Conservation (phyloP, 1,284 basidiomycete genomes). For the Cutaneotrichosporon curvatum region DNA sequence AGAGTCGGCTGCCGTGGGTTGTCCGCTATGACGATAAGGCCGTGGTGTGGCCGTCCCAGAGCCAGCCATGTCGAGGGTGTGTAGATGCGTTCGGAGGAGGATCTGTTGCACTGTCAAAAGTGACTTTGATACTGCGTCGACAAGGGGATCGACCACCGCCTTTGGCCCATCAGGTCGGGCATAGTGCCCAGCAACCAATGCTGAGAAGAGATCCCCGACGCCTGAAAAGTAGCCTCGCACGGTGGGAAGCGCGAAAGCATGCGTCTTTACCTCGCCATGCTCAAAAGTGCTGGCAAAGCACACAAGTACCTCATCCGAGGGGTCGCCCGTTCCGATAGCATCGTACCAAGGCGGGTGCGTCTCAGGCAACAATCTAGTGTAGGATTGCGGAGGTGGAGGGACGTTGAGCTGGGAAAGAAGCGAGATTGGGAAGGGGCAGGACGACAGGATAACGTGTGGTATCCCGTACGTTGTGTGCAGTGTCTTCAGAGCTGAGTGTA, state of each 20-base stretch:
- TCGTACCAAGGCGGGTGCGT: conserved; percentile 33
- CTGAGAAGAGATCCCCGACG: conserved; percentile 94
- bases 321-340: conserved; percentile 17
- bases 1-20: conserved; percentile 6
- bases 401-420: conserved; percentile 32
- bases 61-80: conserved; percentile 28
- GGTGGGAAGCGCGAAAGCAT: conserved; percentile 67
- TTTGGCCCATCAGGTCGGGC: conserved; percentile 23
- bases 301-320: conserved; percentile 54
- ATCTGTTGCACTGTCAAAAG: conserved; percentile 81
- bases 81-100: conserved; percentile 61
- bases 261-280: conserved; percentile 47
- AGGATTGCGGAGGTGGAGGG: conserved; percentile 35
- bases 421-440: conserved; percentile 53
- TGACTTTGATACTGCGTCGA: conserved; percentile 59
- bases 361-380: conserved; percentile 28
- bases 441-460: conserved; percentile 85
- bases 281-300: conserved; percentile 55
- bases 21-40: conserved; percentile 17
- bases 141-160: conserved; percentile 43
- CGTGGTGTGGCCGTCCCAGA: conserved; percentile 27
- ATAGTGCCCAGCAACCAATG: conserved; percentile 81
- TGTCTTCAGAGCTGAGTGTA: conserved; percentile 61
- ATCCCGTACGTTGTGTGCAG: conserved; percentile 70
- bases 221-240: conserved; percentile 91